Conservation (phyloP, 2,329 filamentous ascomycete genomes). For the Pseudocercospora eumusae region DNA sequence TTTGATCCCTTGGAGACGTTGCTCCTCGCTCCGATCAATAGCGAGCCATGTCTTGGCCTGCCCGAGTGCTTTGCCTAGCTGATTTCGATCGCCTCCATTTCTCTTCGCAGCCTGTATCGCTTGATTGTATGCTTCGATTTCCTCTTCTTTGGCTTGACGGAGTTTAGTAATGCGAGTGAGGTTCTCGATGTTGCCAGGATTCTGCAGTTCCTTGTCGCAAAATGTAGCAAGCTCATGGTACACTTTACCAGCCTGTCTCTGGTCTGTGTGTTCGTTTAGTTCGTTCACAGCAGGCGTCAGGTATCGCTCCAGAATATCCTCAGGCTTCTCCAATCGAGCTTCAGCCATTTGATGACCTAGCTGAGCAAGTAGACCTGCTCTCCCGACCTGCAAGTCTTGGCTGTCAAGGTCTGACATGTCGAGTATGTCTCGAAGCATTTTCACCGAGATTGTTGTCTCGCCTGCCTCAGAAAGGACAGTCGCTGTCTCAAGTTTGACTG, state of each 20-base stretch:
- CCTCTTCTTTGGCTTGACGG: conserved; percentile 75
- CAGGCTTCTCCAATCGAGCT: conserved; percentile 85
- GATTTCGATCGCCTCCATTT: conserved; percentile 52
- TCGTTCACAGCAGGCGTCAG: conserved; percentile 77
- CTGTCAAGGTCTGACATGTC: conserved; percentile 61
- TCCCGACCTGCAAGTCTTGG: conserved; percentile 71
- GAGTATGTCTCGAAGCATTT: conserved; percentile 77
- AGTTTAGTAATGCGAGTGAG: conserved; percentile 77
- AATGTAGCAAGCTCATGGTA: conserved; percentile 95
- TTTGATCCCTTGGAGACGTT: conserved; percentile 72
- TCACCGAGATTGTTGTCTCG: conserved; percentile 84
- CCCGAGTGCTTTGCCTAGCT: conserved; percentile 60
- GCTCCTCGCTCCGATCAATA: conserved; percentile 85
- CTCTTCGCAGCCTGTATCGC: conserved; percentile 52
- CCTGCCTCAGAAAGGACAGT: conserved; percentile 93
- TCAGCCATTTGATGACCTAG: conserved; percentile 87
- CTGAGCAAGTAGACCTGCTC: conserved; percentile 79
- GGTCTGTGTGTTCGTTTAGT: conserved; percentile 54
- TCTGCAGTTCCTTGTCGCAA: conserved; percentile 90
- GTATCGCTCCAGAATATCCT: conserved; percentile 84
- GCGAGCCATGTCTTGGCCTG: conserved; percentile 86
- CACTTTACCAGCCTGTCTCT: conserved; percentile 67
- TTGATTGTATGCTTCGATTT: conserved; percentile 71
- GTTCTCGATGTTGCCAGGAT: conserved; percentile 80
- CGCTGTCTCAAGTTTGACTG: conserved; percentile 78